Base-by-base conservation (phyloP, 2,329 filamentous ascomycete species). In the Aplosporella prunicola region DNA sequence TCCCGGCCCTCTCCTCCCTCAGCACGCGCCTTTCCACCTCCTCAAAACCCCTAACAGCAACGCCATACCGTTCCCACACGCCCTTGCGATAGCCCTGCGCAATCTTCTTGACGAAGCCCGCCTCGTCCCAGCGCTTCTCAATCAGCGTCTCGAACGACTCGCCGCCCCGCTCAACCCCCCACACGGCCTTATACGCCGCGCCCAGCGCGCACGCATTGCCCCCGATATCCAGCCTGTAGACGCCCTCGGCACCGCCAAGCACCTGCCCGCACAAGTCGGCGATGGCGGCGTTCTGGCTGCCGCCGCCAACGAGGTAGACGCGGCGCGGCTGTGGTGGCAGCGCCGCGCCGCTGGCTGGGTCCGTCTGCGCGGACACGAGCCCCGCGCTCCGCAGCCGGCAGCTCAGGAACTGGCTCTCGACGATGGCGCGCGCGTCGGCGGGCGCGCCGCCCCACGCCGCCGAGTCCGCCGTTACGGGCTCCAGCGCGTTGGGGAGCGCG, bases 181-280 rank as follows among this genome's bases (percentile, higher is more conserved):
- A 98, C 0, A 93, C 79, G 10, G 91, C 89, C 65, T 96, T 96
- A 64, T 96, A 95, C 17, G 89, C 89, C 5, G 86, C 86, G 10
- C 91, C 91, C 10, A 96, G 64, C 9, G 89, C 91, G 62, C 91
- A 98, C 3, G 91, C 89, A 63, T 93, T 95, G 17, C 88, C 87
- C 17, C 91, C 89, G 5, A 96, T 86, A 55, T 96, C 88, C 10
- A 98, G 76, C 61, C 82, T 83, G 64, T 86, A 98, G 17, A 96
- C 84, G 16, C 91, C 91, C 45, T 96, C 91, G 2, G 72, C 74
- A 22, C 85, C 85, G 35, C 91, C 91, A 2, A 98, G 74, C 3
- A 96, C 86, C 51, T 94, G 80, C 17, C 87, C 89, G 4, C 88
- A 74, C 32, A 93, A 77, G 41, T 79, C 72, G 5, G 87, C 84